Percentiles rank a stretch among this genome's conserved stretches.
Conservation (phyloP, 2,329 filamentous ascomycete species). For the Monilinia fructicola region DNA sequence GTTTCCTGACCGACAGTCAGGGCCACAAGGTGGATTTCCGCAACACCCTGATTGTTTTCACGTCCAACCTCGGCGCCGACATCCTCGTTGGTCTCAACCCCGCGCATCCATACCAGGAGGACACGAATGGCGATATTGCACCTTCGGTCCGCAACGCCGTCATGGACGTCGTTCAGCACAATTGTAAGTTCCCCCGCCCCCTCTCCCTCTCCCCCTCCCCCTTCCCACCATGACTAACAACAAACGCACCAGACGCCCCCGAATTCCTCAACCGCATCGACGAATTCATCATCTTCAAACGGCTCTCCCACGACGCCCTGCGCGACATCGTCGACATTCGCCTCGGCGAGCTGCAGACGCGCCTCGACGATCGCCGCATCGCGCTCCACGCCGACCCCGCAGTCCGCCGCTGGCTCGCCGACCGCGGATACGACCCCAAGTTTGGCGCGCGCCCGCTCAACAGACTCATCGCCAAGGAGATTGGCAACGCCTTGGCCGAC, state of each 20-base stretch:
- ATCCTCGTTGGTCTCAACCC: slow-evolving; percentile 79
- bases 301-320: slow-evolving; percentile 73
- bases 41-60: slow-evolving; percentile 95
- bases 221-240: slow-evolving; percentile 10
- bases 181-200: slow-evolving; percentile 49
- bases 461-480: slow-evolving; percentile 83
- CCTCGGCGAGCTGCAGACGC: slow-evolving; percentile 75
- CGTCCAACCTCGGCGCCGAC: slow-evolving; percentile 90
- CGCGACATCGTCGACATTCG: slow-evolving; percentile 94
- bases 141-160: slow-evolving; percentile 73
- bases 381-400: slow-evolving; percentile 66
- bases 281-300: slow-evolving; percentile 94
- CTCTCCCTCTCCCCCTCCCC: not conserved
- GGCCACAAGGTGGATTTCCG: slow-evolving; percentile 96
- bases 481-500: slow-evolving; percentile 85
- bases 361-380: slow-evolving; percentile 84
- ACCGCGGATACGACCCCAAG: slow-evolving; percentile 84
- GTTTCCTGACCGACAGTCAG: slow-evolving; percentile 91
- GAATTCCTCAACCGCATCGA: slow-evolving; percentile 97
- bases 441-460: slow-evolving; percentile 92
- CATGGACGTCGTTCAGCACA: slow-evolving; percentile 77
- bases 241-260: slow-evolving; percentile 59
- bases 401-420: slow-evolving; percentile 83
- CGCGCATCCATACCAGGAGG: slow-evolving; percentile 62
- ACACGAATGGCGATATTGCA: slow-evolving; percentile 66